Evolutionary conservation across 768 basidiomycete species (phyloP), one percentile per base, ranked within the genome.

Genomic region (Russula lepida): DNA sequence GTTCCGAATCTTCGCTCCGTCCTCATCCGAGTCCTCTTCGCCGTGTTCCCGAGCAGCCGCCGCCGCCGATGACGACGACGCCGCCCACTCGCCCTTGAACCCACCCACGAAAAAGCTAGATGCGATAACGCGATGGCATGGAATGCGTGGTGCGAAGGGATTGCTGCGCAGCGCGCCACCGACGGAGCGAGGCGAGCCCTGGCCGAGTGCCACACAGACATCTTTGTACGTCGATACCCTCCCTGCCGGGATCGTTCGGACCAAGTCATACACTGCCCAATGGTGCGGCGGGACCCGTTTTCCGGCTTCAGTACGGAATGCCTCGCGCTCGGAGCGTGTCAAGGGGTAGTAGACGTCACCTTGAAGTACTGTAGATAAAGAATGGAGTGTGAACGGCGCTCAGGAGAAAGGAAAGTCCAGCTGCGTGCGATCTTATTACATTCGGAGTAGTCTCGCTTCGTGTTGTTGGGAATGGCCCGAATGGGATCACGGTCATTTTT

Each of bases 121-220:
- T 0, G 85, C 83, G 15, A 88, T 79, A 55, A 89, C 78, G 35
- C 86, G 81, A 66, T 88, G 87, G 62, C 87, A 89, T 0, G 86
- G 87, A 5, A 88, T 76, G 60, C 75, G 78, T 0, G 86, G 86
- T 4, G 79, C 78, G 69, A 88, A 89, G 0, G 86, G 85, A 66
- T 88, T 88, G 53, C 75, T 77, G 44, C 82, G 75, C 28, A 88
- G 71, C 0, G 85, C 86, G 33, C 73, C 76, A 21, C 86, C 87
- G n/a, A 85, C 85, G 82, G 85, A 84, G 19, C 84, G 82, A 32
- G 85, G 81, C 6, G 84, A 85, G 12, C 84, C 84, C 30, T 64
- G 57, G 1, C 83, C 81, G 3, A 83, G 71, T 7, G 77, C 77
- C 1, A 67, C 61, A 35, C 78, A 78, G 21, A 86, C 73, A 9